phyloP scores from a whole-genome alignment of 768 basidiomycete species.

The Lactifluus piperatus region DNA sequence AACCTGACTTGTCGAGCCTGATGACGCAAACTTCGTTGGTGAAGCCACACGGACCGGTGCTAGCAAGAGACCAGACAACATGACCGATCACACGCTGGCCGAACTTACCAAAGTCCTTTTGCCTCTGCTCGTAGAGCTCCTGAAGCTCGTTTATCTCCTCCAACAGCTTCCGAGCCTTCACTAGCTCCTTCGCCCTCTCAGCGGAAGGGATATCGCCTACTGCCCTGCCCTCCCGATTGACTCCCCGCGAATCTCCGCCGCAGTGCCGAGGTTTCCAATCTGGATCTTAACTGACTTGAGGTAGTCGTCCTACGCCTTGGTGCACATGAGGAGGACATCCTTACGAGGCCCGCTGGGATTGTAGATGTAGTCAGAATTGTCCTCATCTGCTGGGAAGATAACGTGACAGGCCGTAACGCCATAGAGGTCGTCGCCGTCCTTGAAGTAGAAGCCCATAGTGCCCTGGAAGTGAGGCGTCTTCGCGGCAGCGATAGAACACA shows the following conservation, averaged over 20 bases:
- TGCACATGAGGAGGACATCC: constrained; percentile 29
- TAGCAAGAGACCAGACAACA: too few relatives aligned
- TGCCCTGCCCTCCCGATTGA: too few relatives aligned
- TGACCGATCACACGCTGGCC: constrained; percentile 23
- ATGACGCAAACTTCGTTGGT: too few relatives aligned
- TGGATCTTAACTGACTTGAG: constrained; percentile 25
- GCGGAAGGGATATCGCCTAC: too few relatives aligned
- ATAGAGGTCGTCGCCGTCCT: constrained; percentile 24
- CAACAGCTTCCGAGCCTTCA: too few relatives aligned
- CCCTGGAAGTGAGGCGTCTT: constrained; percentile 28
- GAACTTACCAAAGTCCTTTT: constrained; percentile 23
- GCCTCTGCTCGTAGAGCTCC: constrained; percentile 26
- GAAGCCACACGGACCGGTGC: too few relatives aligned
- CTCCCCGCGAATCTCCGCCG: too few relatives aligned
- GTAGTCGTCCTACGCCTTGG: constrained; percentile 23
- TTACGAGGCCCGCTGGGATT: constrained; percentile 22
- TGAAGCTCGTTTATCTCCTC: constrained; percentile 24
- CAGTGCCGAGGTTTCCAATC: not conserved
- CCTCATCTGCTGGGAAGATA: constrained; percentile 23
- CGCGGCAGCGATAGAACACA: constrained; percentile 28
- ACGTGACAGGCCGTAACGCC: constrained; percentile 28
- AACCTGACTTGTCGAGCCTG: constrained; percentile 22
- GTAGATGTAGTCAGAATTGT: constrained; percentile 25
- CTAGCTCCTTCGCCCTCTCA: too few relatives aligned
- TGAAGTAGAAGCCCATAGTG: constrained; percentile 25